Conservation (phyloP, 1,139 yeast species). For the Pichia norvegensis region DNA sequence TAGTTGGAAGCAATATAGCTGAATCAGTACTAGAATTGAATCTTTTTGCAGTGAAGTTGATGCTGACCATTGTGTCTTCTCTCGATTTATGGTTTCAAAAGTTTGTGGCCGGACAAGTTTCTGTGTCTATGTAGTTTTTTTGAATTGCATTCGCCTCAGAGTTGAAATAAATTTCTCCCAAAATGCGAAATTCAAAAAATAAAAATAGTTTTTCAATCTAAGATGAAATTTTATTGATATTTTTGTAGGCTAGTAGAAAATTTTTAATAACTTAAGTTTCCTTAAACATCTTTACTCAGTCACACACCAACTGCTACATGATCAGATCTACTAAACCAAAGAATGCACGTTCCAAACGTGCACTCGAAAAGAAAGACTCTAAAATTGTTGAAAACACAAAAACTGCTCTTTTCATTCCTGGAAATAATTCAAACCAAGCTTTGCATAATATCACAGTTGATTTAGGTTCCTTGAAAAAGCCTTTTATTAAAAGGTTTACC, state of each 20-base stretch:
- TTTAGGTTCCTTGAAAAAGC: slow-evolving; percentile 85
- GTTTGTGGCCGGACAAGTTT: too few species aligned
- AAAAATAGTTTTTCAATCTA: too few species aligned
- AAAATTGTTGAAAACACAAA: slow-evolving; percentile 86
- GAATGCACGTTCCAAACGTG: slow-evolving; percentile 94
- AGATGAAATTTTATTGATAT: not conserved
- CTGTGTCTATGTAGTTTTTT: too few species aligned
- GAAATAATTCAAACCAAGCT: slow-evolving; percentile 69
- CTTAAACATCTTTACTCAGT: too few species aligned
- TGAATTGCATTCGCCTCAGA: too few species aligned
- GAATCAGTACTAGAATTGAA: not conserved
- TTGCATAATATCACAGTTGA: slow-evolving; percentile 89
- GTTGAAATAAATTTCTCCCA: too few species aligned
- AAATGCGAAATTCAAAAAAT: too few species aligned
- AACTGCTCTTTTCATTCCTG: slow-evolving; percentile 86
- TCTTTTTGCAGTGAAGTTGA: not conserved
- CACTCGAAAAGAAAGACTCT: slow-evolving; percentile 80
- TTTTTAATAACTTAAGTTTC: too few species aligned
- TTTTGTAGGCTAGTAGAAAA: not conserved
- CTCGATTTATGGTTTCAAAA: too few species aligned
- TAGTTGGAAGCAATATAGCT: too few species aligned
- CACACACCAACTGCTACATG: slow-evolving; percentile 31
- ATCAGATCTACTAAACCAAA: slow-evolving; percentile 78
- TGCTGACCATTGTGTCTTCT: not conserved
- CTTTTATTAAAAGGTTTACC: slow-evolving; percentile 76